phyloP scores from a whole-genome alignment of 2,329 filamentous ascomycete genomes.

The Pseudogymnoascus destructans region DNA sequence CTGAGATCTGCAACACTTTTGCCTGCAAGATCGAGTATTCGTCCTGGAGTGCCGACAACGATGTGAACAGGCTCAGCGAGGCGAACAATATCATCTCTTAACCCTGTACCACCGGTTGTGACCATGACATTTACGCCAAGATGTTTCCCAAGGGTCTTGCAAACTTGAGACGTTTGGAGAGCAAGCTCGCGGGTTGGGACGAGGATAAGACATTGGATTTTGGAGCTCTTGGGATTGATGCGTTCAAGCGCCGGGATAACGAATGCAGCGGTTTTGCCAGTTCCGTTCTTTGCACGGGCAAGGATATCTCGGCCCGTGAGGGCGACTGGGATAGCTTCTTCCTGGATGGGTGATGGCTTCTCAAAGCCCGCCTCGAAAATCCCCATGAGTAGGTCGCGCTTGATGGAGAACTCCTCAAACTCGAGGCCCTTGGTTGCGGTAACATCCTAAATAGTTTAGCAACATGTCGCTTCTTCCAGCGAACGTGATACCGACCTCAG shows the following conservation, averaged over 20 bases:
- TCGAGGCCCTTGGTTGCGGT: slow-evolving; percentile 95
- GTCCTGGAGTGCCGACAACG: slow-evolving; percentile 89
- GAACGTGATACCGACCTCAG: slow-evolving; percentile 44
- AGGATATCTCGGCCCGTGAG: slow-evolving; percentile 90
- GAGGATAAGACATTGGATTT: slow-evolving; percentile 91
- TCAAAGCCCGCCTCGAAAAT: slow-evolving; percentile 99
- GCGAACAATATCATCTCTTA: slow-evolving; percentile 94
- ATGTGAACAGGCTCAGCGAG: slow-evolving; percentile 92
- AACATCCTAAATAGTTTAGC: slow-evolving; percentile 56
- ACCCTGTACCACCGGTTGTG: slow-evolving; percentile 85
- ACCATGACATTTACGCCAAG: slow-evolving; percentile 98
- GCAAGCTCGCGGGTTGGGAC: slow-evolving; percentile 95
- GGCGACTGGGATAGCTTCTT: slow-evolving; percentile 95
- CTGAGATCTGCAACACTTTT: slow-evolving; percentile 95
- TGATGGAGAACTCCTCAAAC: slow-evolving; percentile 93
- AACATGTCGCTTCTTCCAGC: slow-evolving; percentile 6
- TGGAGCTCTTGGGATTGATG: slow-evolving; percentile 91
- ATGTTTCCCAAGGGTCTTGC: slow-evolving; percentile 96
- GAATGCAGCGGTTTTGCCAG: slow-evolving; percentile 95
- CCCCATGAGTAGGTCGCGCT: slow-evolving; percentile 92
- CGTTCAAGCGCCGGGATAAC: slow-evolving; percentile 90
- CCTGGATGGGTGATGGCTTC: slow-evolving; percentile 96
- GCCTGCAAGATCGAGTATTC: slow-evolving; percentile 90
- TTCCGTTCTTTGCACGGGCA: slow-evolving; percentile 94
- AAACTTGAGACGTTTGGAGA: slow-evolving; percentile 96